Conservation (phyloP, 345 rosid genomes). For the Garcia nutans region DNA sequence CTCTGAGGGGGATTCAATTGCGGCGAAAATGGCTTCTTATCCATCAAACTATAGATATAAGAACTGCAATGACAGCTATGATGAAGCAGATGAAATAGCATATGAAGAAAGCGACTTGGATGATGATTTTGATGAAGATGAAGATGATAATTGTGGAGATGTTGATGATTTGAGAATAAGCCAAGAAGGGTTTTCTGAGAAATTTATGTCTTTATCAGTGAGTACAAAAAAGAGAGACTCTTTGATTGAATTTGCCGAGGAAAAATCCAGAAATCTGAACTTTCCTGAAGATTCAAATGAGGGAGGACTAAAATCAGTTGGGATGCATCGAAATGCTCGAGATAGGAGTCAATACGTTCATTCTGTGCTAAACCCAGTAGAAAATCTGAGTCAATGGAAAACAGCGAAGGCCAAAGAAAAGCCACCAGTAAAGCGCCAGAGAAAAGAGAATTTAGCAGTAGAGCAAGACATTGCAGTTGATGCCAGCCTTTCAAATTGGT, state of each 20-base stretch:
- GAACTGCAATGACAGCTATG: constrained; percentile 47
- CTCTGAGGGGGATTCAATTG: constrained; percentile 18
- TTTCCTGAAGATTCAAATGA: constrained; percentile 10
- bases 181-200: constrained; percentile 5
- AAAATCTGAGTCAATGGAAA: constrained; percentile 34
- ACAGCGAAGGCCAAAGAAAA: constrained; percentile 22
- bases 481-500: constrained; percentile 34
- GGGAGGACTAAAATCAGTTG: constrained; percentile 2
- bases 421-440: constrained; percentile 19
- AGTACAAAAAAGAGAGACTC: constrained; percentile 17
- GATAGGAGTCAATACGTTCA: constrained; percentile 17
- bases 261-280: constrained; percentile 15
- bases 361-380: constrained; percentile 32
- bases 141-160: neutral
- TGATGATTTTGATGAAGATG: constrained; percentile 9
- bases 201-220: constrained; percentile 17
- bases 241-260: constrained; percentile 11
- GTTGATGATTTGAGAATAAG: constrained; percentile 20
- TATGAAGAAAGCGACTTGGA: constrained; percentile 54
- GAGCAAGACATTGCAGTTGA: constrained; percentile 19
- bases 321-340: constrained; percentile 6
- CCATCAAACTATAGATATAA: constrained; percentile 28
- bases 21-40: constrained; percentile 26
- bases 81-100: constrained; percentile 56
- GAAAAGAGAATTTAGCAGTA: constrained; percentile 23